These are phyloP conservation scores for Inonotus obliquus DNA, from an alignment of 1,284 basidiomycete species.

Conservation along the genomic window DNA sequence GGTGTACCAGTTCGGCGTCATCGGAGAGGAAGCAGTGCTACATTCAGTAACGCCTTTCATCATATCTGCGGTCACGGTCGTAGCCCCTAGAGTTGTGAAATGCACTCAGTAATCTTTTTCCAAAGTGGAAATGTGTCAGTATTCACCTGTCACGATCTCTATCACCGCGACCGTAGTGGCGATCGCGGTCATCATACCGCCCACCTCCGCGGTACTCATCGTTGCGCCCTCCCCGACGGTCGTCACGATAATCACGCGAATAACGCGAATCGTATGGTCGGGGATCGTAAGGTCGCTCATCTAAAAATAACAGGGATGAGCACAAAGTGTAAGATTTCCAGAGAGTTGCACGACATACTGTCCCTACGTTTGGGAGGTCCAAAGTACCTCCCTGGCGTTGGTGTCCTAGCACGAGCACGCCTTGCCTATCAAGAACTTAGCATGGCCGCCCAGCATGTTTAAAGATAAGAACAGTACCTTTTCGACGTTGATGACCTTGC, in stretches of 20 bases:
- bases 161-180: conserved; percentile 31
- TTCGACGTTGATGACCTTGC: conserved; percentile 82
- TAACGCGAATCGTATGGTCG: conserved; percentile 79
- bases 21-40: background rate
- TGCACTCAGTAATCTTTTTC: conserved; percentile 3
- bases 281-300: conserved; percentile 75
- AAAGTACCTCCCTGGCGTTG: conserved; percentile 92
- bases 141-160: conserved; percentile 26
- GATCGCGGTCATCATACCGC: conserved; percentile 41
- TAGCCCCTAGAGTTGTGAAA: conserved; percentile 25
- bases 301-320: conserved; percentile 28
- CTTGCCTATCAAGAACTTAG: conserved; percentile 58
- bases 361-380: conserved; percentile 82
- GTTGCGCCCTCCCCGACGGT: conserved; percentile 30
- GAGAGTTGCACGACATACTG: conserved; percentile 31
- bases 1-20: background rate
- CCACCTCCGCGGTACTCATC: conserved; percentile 41
- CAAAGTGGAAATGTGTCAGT: background rate
- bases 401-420: conserved; percentile 89
- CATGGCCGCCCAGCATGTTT: conserved; percentile 9
- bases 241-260: conserved; percentile 43
- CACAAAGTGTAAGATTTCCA: background rate
- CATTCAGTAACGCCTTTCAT: conserved; percentile 19
- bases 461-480: conserved; percentile 48
- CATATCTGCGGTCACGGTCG: conserved; percentile 30